Base-by-base conservation (phyloP, 2,329 filamentous ascomycete species). In the Colletotrichum filicis region DNA sequence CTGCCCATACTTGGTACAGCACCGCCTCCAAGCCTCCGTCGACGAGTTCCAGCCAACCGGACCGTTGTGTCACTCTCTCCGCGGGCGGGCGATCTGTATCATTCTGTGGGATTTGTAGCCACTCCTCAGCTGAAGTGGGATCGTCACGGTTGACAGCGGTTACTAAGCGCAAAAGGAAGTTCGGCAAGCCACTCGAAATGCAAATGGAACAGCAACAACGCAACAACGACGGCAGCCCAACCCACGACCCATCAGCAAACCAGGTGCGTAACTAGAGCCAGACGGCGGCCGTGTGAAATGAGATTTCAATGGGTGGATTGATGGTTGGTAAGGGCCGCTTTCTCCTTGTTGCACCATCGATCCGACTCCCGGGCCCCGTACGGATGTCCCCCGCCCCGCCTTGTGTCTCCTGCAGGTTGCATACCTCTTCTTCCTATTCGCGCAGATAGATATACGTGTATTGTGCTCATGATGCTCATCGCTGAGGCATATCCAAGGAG, bases 111-210 rank as follows among this genome's bases (percentile, higher is more conserved):
- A 68, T 53, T 1, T 9, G 16, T 19, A 46, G 19, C 69, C 69
- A 32, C n/a, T 72, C 55, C 57, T 32, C 65, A 72, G 65, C 69
- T 71, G 65, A 68, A 72, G 62, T 52, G 32, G 61, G 37, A 59
- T 19, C 61, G 2, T 28, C 42, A 26, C 28, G 6, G 60, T 22
- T 35, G 37, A 46, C 53, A 26, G 49, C 49, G 53, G 49, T 55
- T 63, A 55, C 49, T 42, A 64, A 49, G 52, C 16, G n/a, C 32
- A 49, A 28, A 56, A 68, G 66, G 46, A 26, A 42, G 66, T n/a
- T n/a, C 46, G 55, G 37, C 35, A 66, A 59, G 28, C 56, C 28
- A 30, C n/a, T 56, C 37, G 19, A 49, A n/a, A 49, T 19, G 42
- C 37, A 49, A 8, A 49, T 19, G 19, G 14, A 35, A 35, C 32